These are phyloP conservation scores for Agaricus blazei DNA, from an alignment of 768 basidiomycete species.

Conservation along the genomic window DNA sequence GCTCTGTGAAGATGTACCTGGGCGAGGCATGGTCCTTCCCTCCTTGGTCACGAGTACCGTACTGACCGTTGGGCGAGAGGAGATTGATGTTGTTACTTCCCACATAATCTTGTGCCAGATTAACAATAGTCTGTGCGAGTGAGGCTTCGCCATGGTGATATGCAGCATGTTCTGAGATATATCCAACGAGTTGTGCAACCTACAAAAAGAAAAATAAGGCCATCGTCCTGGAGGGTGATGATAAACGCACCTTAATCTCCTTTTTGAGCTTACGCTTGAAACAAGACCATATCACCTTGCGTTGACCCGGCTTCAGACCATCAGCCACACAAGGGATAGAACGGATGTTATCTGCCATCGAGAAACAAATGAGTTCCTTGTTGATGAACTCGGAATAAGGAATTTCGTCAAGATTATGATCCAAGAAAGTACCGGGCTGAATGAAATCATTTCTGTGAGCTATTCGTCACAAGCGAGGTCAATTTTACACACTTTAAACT, in stretches of 20 bases:
- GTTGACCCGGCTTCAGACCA: slow-evolving; percentile 95
- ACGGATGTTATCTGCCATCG: slow-evolving; percentile 98
- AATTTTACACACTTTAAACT: slow-evolving; percentile 56
- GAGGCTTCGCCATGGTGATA: slow-evolving; percentile 96
- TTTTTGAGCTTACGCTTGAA: slow-evolving; percentile 92
- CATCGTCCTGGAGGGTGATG: background rate
- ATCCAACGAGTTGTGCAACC: slow-evolving; percentile 95
- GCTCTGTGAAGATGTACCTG: slow-evolving; percentile 91
- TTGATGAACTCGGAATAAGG: slow-evolving; percentile 95
- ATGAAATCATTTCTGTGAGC: background rate
- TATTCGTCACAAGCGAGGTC: slow-evolving; percentile 1
- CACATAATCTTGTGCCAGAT: slow-evolving; percentile 89
- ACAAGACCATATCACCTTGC: slow-evolving; percentile 94
- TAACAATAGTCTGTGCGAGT: slow-evolving; percentile 86
- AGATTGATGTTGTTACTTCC: slow-evolving; percentile 95
- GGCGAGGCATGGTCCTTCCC: slow-evolving; percentile 97
- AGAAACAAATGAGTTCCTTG: slow-evolving; percentile 95
- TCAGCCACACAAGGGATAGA: slow-evolving; percentile 94
- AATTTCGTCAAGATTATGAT: slow-evolving; percentile 84
- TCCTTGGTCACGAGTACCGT: slow-evolving; percentile 88
- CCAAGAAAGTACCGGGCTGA: slow-evolving; percentile 89
- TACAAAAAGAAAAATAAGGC: slow-evolving; percentile 18
- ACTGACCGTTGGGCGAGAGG: slow-evolving; percentile 86
- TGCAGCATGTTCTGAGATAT: slow-evolving; percentile 87
- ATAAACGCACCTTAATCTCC: slow-evolving; percentile 71